Conservation (phyloP, 2,329 filamentous ascomycete genomes). For the Chaetomium olivaceum region DNA sequence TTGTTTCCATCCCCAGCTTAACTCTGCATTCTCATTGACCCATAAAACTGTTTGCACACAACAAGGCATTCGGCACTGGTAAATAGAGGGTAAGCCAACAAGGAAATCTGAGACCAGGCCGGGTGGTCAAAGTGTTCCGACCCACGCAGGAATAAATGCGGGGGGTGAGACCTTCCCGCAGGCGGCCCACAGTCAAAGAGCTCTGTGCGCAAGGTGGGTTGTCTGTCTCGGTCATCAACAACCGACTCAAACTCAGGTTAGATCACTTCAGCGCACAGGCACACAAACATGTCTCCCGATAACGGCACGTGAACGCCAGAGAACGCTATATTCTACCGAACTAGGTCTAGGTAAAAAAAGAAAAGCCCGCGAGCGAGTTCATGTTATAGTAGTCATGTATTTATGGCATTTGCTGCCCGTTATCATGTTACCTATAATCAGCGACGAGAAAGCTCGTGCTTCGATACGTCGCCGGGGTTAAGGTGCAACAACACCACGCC, state of each 20-base stretch:
- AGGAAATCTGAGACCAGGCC: background rate
- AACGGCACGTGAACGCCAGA: background rate
- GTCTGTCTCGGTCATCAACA: background rate
- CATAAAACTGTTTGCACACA: background rate
- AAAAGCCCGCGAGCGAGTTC: background rate
- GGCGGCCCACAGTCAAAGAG: background rate
- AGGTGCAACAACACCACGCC: no score
- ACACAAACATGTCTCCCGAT: background rate
- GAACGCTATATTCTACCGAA: background rate
- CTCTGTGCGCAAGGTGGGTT: background rate
- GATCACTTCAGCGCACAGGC: background rate
- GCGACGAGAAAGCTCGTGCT: background rate
- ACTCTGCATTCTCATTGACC: background rate
- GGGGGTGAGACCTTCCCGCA: conserved; percentile 4
- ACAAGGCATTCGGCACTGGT: background rate
- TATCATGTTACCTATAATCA: background rate
- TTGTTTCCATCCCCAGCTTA: background rate
- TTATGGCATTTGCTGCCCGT: background rate
- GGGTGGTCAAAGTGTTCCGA: background rate
- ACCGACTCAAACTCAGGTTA: background rate
- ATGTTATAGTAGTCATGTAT: background rate
- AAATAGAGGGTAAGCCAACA: background rate
- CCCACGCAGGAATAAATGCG: conserved; percentile 7
- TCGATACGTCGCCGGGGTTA: background rate
- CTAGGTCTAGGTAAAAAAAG: background rate